phyloP scores from a whole-genome alignment of 2,329 filamentous ascomycete species.

The Fusarium chlamydosporum region DNA sequence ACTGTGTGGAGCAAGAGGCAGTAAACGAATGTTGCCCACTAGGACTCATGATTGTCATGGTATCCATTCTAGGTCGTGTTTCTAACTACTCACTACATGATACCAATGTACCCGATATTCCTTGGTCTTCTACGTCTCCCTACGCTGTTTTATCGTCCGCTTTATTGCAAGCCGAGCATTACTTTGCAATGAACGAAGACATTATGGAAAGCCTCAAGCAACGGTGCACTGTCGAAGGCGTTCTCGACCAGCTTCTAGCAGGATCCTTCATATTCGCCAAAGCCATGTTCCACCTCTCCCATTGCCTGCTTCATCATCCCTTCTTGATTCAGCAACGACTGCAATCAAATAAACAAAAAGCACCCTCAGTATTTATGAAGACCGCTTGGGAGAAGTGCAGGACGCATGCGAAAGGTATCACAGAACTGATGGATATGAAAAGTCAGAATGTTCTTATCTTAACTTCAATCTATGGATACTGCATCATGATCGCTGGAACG shows the following conservation, averaged over 20 bases:
- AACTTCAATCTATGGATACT: slow-evolving; percentile 26
- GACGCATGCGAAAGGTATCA: slow-evolving; percentile 15
- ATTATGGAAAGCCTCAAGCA: background rate
- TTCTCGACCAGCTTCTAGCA: slow-evolving; percentile 8
- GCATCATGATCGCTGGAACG: slow-evolving; percentile 27
- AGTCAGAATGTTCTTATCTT: slow-evolving; percentile 21
- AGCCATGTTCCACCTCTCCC: slow-evolving; percentile 23
- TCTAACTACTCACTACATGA: slow-evolving; percentile 19
- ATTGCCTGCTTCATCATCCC: slow-evolving; percentile 23
- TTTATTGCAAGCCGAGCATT: slow-evolving; percentile 15
- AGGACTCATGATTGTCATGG: slow-evolving; percentile 13
- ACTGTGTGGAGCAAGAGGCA: slow-evolving; percentile 18
- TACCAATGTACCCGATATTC: background rate
- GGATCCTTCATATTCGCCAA: slow-evolving; percentile 29
- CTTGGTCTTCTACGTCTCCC: slow-evolving; percentile 11
- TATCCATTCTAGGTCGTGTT: slow-evolving; percentile 13
- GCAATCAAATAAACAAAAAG: slow-evolving; percentile 16
- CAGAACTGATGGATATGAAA: slow-evolving; percentile 5
- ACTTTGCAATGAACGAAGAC: slow-evolving; percentile 21
- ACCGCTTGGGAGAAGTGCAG: slow-evolving; percentile 20
- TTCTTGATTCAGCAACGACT: slow-evolving; percentile 20
- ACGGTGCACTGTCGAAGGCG: slow-evolving; percentile 1
- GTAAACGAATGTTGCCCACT: slow-evolving; percentile 10
- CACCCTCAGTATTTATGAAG: slow-evolving; percentile 21
- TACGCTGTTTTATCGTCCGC: slow-evolving; percentile 14